Evolutionary conservation across 2,329 filamentous ascomycete species (phyloP), one percentile per base, ranked within the genome.

Genomic region (Talaromyces sp.): DNA sequence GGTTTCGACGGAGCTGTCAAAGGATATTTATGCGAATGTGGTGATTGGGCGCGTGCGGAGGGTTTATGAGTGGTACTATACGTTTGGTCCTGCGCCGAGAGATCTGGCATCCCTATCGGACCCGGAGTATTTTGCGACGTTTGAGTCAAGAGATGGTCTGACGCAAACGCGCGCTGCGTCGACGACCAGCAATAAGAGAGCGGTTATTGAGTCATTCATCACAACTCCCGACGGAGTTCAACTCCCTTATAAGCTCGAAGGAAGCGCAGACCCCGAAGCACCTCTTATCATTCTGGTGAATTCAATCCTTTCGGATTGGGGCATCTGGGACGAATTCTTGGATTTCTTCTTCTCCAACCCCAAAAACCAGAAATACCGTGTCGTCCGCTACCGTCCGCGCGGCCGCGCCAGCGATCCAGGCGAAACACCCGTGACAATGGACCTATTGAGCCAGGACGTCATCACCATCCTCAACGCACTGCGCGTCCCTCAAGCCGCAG

Each of bases 291-390:
- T 92, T 22, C 89, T 93, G 69, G 84, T 84, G 77, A 96, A 96
- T 81, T 93, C 90, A 1, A 88, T 96, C 59, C 85, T 96, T 8
- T 91, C 91, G 2, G 87, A 89, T 57, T 84, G 89, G 68, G 82
- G 85, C 74, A 95, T 96, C 85, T 96, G 92, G 92, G 90, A 95
- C 70, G 82, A 82, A 1, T 86, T 96, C 66, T 79, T 95, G 0
- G 78, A 81, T 0, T 78, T 85, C n/a, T 83, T 95, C 69, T 75
- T 82, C 48, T 70, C 76, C 13, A 83, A 84, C 60, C 75, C 78
- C 0, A 72, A 85, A 43, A 85, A 88, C 27, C 85, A 87, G 45
- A 68, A 72, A 39, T 88, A 92, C 75, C 88, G 90, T 60, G 84
- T 96, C 68, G 81, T 96, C 1, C 88, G 92, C 10, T 96, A 93